A percentile compares a stretch with the other conserved stretches of the same genome.
These are phyloP conservation scores for Teratosphaeria viscida DNA, from an alignment of 2,329 filamentous ascomycete species.

Conservation along the genomic window DNA sequence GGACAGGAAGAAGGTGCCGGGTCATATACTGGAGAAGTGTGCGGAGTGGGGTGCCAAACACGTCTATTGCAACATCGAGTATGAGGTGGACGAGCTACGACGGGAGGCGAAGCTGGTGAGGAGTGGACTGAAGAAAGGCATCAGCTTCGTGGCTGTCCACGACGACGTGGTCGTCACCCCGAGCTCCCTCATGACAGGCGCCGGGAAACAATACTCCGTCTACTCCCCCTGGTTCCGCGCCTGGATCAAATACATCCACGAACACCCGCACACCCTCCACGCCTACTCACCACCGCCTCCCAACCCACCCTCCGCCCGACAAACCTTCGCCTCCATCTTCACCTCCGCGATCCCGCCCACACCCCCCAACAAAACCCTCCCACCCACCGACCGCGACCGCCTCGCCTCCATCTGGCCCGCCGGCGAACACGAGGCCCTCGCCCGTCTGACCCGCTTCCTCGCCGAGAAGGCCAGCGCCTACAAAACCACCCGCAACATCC, in stretches of 20 bases:
- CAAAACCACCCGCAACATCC: conserved; percentile 54
- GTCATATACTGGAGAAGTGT: conserved; percentile 54
- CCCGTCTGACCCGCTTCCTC: conserved; percentile 57
- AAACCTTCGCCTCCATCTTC: conserved; percentile 49
- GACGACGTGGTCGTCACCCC: conserved; percentile 78
- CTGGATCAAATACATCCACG: conserved; percentile 65
- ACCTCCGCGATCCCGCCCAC: conserved; percentile 48
- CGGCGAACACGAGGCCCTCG: conserved; percentile 61
- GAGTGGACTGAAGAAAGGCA: conserved; percentile 49
- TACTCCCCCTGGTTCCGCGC: conserved; percentile 73
- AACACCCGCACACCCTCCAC: conserved; percentile 56
- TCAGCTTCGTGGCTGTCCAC: conserved; percentile 61
- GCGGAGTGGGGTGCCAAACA: conserved; percentile 63
- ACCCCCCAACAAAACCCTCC: conserved; percentile 53
- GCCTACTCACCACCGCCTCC: conserved; percentile 46
- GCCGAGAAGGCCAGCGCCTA: conserved; percentile 54
- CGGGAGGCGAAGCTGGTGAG: conserved; percentile 60
- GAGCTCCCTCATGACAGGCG: conserved; percentile 53
- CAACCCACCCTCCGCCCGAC: conserved; percentile 43
- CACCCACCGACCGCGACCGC: conserved; percentile 42
- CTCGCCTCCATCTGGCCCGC: conserved; percentile 58
- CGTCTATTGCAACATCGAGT: conserved; percentile 75
- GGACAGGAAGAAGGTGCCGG: conserved; percentile 51
- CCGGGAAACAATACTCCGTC: conserved; percentile 71
- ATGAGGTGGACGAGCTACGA: conserved; percentile 81